phyloP scores from a whole-genome alignment of 148 eudicot genomes.

The Fagopyrum tataricum region DNA sequence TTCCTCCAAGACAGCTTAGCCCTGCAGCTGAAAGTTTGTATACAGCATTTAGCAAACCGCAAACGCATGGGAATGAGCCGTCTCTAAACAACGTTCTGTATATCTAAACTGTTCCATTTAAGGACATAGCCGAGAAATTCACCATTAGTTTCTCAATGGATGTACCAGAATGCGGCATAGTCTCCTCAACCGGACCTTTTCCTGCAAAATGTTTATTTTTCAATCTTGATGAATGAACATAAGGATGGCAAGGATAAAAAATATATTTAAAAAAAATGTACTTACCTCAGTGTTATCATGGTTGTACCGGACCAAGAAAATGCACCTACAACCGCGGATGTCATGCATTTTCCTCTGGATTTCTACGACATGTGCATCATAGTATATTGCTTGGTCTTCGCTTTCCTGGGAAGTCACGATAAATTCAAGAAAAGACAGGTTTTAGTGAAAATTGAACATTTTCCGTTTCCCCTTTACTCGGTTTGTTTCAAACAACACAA shows the following conservation, averaged over 20 bases:
- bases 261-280: too few species aligned
- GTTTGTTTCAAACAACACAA: not conserved
- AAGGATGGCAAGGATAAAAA: not conserved
- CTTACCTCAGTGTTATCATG: conserved; percentile 68
- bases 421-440: not conserved
- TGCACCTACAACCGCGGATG: conserved; percentile 91
- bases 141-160: not conserved
- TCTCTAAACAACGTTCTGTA: not conserved
- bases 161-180: conserved; percentile 40
- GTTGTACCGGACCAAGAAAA: conserved; percentile 65
- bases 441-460: not conserved
- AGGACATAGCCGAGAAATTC: not conserved
- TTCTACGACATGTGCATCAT: conserved; percentile 56
- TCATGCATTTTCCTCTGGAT: conserved; percentile 78
- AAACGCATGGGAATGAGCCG: not conserved
- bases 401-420: conserved; percentile 41
- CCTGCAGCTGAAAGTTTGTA: not conserved
- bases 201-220: conserved; percentile 28
- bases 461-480: not conserved
- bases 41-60: not conserved
- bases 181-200: conserved; percentile 62
- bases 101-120: too few species aligned
- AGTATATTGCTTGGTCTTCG: conserved; percentile 62
- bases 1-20: not conserved
- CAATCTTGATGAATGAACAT: not conserved